Evolutionary conservation across 441 rosid species (phyloP), one percentile per base, ranked within the genome.

Genomic region (Aleurites moluccanus): DNA sequence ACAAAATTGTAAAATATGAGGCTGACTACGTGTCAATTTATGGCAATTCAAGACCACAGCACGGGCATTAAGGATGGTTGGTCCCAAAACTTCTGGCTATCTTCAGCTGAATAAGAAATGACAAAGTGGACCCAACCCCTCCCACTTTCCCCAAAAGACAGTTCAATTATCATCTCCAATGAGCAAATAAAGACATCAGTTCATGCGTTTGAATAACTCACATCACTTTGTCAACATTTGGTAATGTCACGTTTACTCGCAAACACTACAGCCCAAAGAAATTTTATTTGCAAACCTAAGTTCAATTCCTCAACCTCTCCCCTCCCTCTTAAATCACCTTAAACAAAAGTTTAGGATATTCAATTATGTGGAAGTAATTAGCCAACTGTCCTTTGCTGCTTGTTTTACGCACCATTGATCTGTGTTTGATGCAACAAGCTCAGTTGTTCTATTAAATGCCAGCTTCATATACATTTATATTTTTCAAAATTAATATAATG

Each of bases 31-130:
- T n/a, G 42, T 55, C 64, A 55, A 49, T 33, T 4, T 16, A 35
- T 7, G 65, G 67, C 72, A 27, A 66, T 13, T 74, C 56, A 66
- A 25, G 57, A 66, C 64, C 72, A 66, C 72, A 74, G 55, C 9
- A 55, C 56, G 71, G 77, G 64, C 70, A 40, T 13, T 6, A 40
- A 23, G 69, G 35, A 50, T 47, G 76, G 35, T 50, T 33, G 62
- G 62, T 50, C 6, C 25, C 53, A 49, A 50, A 73, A 30, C 16
- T 64, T 73, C 25, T 15, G 52, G 53, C 70, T 38, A 35, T 63
- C n/a, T 30, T 38, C 62, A 38, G 52, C 53, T 25, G 68, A 38
- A 73, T 53, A 11, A 73, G 42, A 65, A 38, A 27, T 53, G 70
- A 27, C 42, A 20, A 10, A 16, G 67, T 25, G 75, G 44, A 27